Evolutionary conservation across 768 basidiomycete genomes (phyloP).

Genomic region (Auricularia heimuer): DNA sequence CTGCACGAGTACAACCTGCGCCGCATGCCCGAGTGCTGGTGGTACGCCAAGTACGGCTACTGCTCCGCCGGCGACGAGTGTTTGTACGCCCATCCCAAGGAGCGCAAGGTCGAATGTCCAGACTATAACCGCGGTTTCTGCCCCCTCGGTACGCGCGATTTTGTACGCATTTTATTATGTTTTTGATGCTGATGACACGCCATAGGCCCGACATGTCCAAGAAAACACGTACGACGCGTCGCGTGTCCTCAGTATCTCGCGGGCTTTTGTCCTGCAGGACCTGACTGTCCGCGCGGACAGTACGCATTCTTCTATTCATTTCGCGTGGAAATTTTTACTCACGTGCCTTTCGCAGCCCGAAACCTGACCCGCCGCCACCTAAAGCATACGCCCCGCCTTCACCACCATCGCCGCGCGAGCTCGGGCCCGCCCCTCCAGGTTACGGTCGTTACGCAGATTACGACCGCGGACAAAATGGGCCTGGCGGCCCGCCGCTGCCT

Average conservation of each 20-base stretch:
- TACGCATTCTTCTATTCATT: slow-evolving; percentile 33
- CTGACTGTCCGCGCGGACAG: slow-evolving; percentile 85
- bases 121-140: slow-evolving; percentile 96
- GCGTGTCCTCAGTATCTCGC: slow-evolving; percentile 86
- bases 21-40: slow-evolving; percentile 98
- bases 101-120: slow-evolving; percentile 84
- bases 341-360: background rate
- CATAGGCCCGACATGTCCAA: slow-evolving; percentile 74
- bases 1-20: slow-evolving; percentile 97
- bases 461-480: slow-evolving; percentile 37
- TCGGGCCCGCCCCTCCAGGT: slow-evolving; percentile 87
- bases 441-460: slow-evolving; percentile 78
- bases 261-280: slow-evolving; percentile 86
- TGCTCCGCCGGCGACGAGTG: slow-evolving; percentile 97
- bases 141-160: slow-evolving; percentile 57
- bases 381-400: slow-evolving; percentile 71
- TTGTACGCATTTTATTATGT: background rate
- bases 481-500: slow-evolving; percentile 21
- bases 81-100: slow-evolving; percentile 90
- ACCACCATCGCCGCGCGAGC: slow-evolving; percentile 62
- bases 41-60: slow-evolving; percentile 96
- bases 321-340: no score
- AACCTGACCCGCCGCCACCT: slow-evolving; percentile 41
- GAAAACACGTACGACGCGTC: slow-evolving; percentile 87
- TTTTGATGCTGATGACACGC: slow-evolving; percentile 3